Conservation (phyloP, 805 yeast species). For the Wickerhamiella occidentalis region DNA sequence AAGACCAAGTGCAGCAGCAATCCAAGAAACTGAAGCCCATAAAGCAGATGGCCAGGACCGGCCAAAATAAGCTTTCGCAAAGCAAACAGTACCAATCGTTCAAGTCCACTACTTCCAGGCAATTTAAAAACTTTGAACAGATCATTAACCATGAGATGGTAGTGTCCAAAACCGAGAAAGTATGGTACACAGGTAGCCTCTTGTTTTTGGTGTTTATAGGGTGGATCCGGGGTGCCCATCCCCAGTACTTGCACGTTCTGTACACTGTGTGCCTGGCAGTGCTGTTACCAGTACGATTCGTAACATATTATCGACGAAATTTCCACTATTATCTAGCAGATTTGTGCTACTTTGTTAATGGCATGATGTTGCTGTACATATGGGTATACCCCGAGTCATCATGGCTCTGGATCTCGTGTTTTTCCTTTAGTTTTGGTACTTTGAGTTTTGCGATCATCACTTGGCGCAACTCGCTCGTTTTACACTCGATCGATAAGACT, state of each 20-base stretch:
- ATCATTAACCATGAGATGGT: constrained; percentile 16
- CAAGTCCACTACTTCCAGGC: constrained; percentile 20
- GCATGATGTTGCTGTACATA: constrained; percentile 52
- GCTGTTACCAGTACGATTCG: constrained; percentile 73
- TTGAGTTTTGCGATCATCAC: constrained; percentile 87
- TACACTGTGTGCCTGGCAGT: constrained; percentile 51
- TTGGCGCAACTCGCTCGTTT: constrained; percentile 87
- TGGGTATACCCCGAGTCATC: constrained; percentile 75
- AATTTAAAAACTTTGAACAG: constrained; percentile 26
- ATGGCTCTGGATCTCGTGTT: constrained; percentile 66
- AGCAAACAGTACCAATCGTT: constrained; percentile 24
- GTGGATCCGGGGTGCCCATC: constrained; percentile 61
- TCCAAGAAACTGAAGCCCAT: constrained; percentile 10
- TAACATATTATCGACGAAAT: constrained; percentile 66
- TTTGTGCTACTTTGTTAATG: constrained; percentile 81
- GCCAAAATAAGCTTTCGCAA: constrained; percentile 8
- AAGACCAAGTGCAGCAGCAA: constrained; percentile 14
- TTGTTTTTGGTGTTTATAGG: constrained; percentile 61
- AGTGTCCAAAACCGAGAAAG: constrained; percentile 49
- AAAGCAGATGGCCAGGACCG: constrained; percentile 9
- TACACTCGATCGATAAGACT: constrained; percentile 84
- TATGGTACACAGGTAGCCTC: constrained; percentile 65
- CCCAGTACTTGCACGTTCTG: constrained; percentile 61
- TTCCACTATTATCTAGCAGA: constrained; percentile 86
- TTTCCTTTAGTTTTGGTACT: constrained; percentile 80